Conservation (phyloP, 2,329 filamentous ascomycete species). For the Exophiala sideris region DNA sequence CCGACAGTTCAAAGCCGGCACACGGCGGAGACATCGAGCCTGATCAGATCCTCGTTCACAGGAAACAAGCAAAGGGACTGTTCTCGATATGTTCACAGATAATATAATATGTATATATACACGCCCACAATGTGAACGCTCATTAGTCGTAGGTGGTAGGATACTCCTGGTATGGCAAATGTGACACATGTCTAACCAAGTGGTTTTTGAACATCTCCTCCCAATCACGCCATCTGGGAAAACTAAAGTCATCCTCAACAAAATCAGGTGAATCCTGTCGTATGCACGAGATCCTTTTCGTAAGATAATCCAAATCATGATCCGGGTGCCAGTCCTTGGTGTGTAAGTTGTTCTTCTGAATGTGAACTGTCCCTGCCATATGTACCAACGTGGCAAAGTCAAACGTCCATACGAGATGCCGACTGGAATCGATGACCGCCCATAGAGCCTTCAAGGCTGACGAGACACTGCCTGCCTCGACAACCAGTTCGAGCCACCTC, state of each 20-base stretch:
- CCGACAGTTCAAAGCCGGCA: not conserved
- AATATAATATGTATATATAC: not conserved
- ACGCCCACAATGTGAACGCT: not conserved
- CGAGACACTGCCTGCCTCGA: conserved; percentile 2
- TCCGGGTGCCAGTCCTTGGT: not conserved
- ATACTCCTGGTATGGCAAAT: not conserved
- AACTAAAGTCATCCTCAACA: not conserved
- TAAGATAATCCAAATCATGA: not conserved
- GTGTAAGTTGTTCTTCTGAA: no score
- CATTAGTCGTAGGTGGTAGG: no score
- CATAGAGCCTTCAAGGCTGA: conserved; percentile 11
- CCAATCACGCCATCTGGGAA: not conserved
- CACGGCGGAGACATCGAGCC: not conserved
- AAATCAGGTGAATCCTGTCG: not conserved
- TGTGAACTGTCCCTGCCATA: not conserved
- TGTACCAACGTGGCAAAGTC: conserved; percentile 6
- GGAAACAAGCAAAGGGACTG: not conserved
- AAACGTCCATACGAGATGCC: conserved; percentile 11
- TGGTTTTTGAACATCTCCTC: not conserved
- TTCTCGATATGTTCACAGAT: not conserved
- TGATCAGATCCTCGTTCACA: no score
- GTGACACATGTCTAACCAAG: not conserved
- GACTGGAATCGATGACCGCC: conserved; percentile 16
- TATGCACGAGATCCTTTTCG: not conserved
- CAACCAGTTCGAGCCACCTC: conserved; percentile 20